These are phyloP conservation scores for Physocladia obscura DNA, from an alignment of 192 early-diverging fungal genomes.

Conservation along the genomic window DNA sequence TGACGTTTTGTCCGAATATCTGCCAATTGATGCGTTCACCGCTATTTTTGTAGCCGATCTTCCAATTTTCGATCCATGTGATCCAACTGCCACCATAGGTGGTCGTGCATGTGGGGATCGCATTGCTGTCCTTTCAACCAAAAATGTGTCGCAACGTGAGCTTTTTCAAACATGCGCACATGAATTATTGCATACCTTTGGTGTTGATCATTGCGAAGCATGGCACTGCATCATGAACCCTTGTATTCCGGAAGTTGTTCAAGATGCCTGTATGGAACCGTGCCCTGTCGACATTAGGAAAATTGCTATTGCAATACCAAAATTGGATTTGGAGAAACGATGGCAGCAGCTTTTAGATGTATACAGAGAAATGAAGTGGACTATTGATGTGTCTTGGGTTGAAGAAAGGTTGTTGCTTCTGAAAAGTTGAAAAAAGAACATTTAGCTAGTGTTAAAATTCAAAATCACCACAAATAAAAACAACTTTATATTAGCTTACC, in stretches of 20 bases:
- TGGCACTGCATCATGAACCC: constrained; percentile 7
- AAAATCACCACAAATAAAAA: too few species aligned
- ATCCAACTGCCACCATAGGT: background rate
- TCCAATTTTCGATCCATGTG: background rate
- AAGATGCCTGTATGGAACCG: background rate
- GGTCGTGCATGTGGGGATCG: constrained; percentile 1
- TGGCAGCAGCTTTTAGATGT: too few species aligned
- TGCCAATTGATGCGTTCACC: background rate
- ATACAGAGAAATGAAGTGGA: too few species aligned
- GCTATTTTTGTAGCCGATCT: background rate
- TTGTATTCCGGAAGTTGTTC: background rate
- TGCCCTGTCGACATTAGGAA: background rate
- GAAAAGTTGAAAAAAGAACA: too few species aligned
- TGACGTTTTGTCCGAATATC: background rate
- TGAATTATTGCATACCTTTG: background rate
- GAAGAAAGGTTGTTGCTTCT: too few species aligned
- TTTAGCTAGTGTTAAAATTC: too few species aligned
- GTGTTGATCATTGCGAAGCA: background rate
- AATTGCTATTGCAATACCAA: too few species aligned
- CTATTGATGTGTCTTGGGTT: too few species aligned
- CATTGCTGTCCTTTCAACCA: background rate
- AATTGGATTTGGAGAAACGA: too few species aligned
- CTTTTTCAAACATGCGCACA: background rate
- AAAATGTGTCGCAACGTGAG: background rate
- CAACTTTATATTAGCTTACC: too few species aligned